Evolutionary conservation across 225 moss, liverwort and hornwort species (phyloP), one percentile per base, ranked within the genome.

Genomic region (Sphagnum tenellum): DNA sequence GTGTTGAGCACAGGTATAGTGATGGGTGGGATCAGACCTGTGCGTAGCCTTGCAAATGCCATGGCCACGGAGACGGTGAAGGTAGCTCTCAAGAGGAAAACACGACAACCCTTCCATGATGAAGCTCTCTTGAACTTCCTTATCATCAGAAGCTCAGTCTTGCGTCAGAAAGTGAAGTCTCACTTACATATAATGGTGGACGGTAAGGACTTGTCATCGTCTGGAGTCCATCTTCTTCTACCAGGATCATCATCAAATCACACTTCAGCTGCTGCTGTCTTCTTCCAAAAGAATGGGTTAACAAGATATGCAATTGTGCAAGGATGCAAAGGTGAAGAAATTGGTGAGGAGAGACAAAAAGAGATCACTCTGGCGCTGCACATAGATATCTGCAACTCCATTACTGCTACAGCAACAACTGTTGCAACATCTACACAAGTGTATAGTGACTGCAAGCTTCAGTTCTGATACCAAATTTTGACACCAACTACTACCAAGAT

Each of bases 31-130:
- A 64, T 83, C 4, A 71, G 77, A 3, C 75, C 83, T 0, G 72
- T 83, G n/a, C 77, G 83, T 67, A 72, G 57, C 73, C 67, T 83
- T 48, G 64, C 83, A 46, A 5, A 64, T 48, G 77, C 83, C 9
- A 80, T 83, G 80, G 77, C 77, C 46, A 83, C 72, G 45, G 83
- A 83, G 74, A 77, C 80, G 46, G 83, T 83, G 64, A 77, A 79
- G 53, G 80, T 83, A 0, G 80, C 83, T 9, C 48, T 84, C 0
- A 64, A 77, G 45, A 74, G 80, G 2, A 83, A 77, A 65, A 72
- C 5, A 56, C 67, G 70, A 14, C 51, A 68, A 29, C 4, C 57
- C 4, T 83, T 80, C 9, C 13, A 52, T 3, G 75, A 63, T 54
- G 72, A 68, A n/a, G 70, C 71, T 2, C 45, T 83, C 0, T 11